Evolutionary conservation across 2,329 filamentous ascomycete species (phyloP).

Genomic region (Hymenotorrendiella dingleyae): DNA sequence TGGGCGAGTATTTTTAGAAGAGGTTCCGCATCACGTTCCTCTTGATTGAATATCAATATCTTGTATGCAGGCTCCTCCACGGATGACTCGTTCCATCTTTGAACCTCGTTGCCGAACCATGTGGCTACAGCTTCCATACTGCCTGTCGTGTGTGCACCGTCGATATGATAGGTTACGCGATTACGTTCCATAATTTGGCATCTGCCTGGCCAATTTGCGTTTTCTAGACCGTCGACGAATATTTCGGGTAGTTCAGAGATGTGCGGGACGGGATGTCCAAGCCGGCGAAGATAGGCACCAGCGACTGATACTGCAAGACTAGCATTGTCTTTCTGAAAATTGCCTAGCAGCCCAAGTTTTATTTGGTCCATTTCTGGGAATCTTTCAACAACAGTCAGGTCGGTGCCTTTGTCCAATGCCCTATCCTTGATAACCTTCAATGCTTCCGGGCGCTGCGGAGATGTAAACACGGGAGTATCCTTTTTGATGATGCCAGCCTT

Average conservation of each 20-base stretch:
- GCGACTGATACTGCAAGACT: constrained; percentile 52
- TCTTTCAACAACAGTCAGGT: constrained; percentile 21
- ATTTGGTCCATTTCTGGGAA: constrained; percentile 33
- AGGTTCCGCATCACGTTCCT: constrained; percentile 68
- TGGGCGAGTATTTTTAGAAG: constrained; percentile 36
- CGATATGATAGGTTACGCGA: constrained; percentile 76
- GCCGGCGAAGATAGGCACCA: constrained; percentile 41
- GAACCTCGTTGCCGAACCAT: constrained; percentile 62
- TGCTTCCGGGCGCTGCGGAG: constrained; percentile 49
- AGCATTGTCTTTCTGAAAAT: constrained; percentile 54
- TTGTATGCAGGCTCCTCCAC: constrained; percentile 6
- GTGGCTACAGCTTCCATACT: constrained; percentile 73
- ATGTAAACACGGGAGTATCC: constrained; percentile 57
- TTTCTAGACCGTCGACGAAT: constrained; percentile 67
- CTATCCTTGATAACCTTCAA: constrained; percentile 54
- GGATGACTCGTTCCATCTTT: too few relatives aligned
- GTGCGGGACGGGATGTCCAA: constrained; percentile 24
- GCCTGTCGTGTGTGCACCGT: constrained; percentile 88
- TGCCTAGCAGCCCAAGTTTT: constrained; percentile 45
- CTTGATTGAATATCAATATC: constrained; percentile 84
- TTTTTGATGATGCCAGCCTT: constrained; percentile 82
- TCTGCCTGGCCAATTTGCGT: constrained; percentile 70
- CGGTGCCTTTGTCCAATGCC: constrained; percentile 37
- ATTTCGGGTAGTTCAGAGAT: constrained; percentile 45
- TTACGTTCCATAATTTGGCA: constrained; percentile 57